Evolutionary conservation across 306 rosid species (phyloP).

Genomic region (Sphenostylis stenocarpa): DNA sequence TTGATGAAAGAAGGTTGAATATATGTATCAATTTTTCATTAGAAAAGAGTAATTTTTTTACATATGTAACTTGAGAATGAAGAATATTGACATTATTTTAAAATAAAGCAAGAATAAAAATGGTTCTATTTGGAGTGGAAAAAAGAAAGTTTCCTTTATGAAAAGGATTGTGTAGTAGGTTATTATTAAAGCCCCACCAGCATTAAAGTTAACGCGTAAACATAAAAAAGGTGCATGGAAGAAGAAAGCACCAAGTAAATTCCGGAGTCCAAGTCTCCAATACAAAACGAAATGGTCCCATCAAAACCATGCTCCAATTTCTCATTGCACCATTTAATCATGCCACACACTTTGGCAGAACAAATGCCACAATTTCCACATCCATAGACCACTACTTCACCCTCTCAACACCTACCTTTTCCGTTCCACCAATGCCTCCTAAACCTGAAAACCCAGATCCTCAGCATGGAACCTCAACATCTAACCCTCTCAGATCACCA

Average conservation of each 20-base stretch:
- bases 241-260: not conserved
- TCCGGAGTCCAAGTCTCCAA: not conserved
- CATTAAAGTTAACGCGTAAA: slow-evolving; percentile 28
- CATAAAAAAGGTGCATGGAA: not conserved
- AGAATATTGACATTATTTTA: not conserved
- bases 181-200: not conserved
- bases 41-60: too few relatives aligned
- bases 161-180: not conserved
- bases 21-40: too few relatives aligned
- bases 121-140: not conserved
- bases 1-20: too few relatives aligned
- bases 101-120: not conserved
- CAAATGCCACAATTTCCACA: not conserved
- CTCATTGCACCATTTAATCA: not conserved
- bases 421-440: not conserved
- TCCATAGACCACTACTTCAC: not conserved
- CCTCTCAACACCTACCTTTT: too few relatives aligned
- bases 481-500: slow-evolving; percentile 23
- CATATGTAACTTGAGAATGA: too few relatives aligned
- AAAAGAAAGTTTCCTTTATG: not conserved
- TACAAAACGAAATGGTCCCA: not conserved
- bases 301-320: not conserved
- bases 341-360: not conserved
- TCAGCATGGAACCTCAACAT: not conserved
- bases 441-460: not conserved